phyloP scores from a whole-genome alignment of 1,139 yeast species.

The Magnusiomyces paraingens region DNA sequence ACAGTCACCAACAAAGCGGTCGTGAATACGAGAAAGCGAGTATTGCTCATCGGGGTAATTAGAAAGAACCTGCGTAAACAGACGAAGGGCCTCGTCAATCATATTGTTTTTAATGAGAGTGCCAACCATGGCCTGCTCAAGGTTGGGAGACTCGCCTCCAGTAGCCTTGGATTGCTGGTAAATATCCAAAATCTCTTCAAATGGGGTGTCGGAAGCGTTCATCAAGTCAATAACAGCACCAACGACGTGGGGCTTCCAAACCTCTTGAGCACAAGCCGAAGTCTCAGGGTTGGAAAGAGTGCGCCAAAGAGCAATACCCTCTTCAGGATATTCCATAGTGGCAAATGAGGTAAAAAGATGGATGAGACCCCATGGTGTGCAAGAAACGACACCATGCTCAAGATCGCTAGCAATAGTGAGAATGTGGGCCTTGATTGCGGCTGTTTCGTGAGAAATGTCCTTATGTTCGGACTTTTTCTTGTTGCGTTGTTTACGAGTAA shows the following conservation, averaged over 20 bases:
- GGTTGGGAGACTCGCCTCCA: conserved; percentile 37
- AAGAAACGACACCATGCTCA: conserved; percentile 36
- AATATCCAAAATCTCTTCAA: conserved; percentile 50
- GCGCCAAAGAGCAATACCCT: conserved; percentile 49
- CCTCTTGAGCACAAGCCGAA: conserved; percentile 11
- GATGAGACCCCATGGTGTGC: conserved; percentile 50
- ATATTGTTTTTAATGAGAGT: conserved; percentile 50
- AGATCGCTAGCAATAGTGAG: conserved; percentile 42
- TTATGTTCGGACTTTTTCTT: conserved; percentile 16
- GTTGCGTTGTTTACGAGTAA: conserved; percentile 14
- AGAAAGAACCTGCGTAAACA: conserved; percentile 41
- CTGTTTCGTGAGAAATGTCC: conserved; percentile 13
- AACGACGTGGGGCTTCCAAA: conserved; percentile 50
- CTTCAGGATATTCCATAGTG: conserved; percentile 46
- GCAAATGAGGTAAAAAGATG: conserved; percentile 53
- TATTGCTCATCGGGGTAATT: conserved; percentile 34
- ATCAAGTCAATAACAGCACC: conserved; percentile 69
- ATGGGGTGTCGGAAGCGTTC: conserved; percentile 51
- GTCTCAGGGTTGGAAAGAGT: conserved; percentile 14
- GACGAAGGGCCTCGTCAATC: conserved; percentile 44
- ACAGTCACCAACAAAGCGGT: conserved; percentile 75
- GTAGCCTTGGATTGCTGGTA: conserved; percentile 39
- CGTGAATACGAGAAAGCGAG: conserved; percentile 59
- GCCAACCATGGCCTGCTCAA: conserved; percentile 55
- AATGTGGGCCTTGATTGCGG: conserved; percentile 14